Evolutionary conservation across 495 filamentous ascomycete species (phyloP).

Genomic region (Penicillium diatomitis): DNA sequence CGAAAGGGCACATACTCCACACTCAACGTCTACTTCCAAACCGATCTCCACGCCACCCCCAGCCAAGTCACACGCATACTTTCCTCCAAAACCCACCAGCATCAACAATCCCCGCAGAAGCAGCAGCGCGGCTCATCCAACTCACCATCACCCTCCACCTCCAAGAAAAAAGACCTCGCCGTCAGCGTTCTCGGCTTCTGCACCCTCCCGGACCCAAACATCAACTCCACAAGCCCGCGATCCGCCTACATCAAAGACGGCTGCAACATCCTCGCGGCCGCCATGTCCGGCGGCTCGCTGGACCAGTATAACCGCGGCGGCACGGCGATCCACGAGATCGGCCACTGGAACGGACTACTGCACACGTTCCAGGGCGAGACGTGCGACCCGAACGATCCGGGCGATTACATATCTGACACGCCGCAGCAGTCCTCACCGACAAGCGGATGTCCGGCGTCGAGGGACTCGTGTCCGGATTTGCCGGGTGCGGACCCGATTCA

Average conservation of each 20-base stretch:
- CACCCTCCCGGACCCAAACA: conserved; percentile 33
- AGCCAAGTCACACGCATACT: conserved; percentile 10
- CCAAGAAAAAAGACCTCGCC: conserved; percentile 10
- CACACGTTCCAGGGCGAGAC: conserved; percentile 47
- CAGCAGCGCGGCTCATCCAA: not conserved
- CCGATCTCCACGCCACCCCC: conserved; percentile 28
- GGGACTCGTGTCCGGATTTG: conserved; percentile 39
- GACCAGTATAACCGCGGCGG: conserved; percentile 39
- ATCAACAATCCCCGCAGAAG: too few relatives aligned
- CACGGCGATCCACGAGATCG: conserved; percentile 48
- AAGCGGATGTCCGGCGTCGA: conserved; percentile 37
- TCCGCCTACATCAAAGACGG: conserved; percentile 40
- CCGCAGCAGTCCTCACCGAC: conserved; percentile 40
- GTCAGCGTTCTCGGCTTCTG: conserved; percentile 41
- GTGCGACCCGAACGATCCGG: conserved; percentile 29
- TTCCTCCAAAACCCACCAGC: too few relatives aligned
- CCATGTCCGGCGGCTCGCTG: conserved; percentile 39
- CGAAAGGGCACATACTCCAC: conserved; percentile 42
- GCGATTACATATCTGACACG: conserved; percentile 47
- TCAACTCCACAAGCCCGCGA: conserved; percentile 25
- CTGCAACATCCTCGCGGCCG: conserved; percentile 43
- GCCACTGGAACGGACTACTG: conserved; percentile 51
- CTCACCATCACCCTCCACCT: conserved; percentile 1
- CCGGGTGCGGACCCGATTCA: conserved; percentile 41
- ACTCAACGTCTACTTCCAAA: conserved; percentile 46